phyloP scores from a whole-genome alignment of 331 rosid genomes.

The Arachis monticola region DNA sequence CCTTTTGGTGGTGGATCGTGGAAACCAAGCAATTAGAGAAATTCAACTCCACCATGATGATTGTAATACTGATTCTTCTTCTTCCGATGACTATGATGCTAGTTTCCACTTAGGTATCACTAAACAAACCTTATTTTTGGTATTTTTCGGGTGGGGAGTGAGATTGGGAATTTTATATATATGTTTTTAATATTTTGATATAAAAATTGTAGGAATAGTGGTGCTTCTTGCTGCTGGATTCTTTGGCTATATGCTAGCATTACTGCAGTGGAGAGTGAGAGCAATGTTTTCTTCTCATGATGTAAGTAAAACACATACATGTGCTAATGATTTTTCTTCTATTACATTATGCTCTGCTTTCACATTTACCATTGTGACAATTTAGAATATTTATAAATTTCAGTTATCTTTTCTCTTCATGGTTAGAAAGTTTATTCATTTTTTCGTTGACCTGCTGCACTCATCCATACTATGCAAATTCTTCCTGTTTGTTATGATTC shows the following conservation, averaged over 20 bases:
- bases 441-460: no score
- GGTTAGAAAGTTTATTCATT: background rate
- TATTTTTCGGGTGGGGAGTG: no score
- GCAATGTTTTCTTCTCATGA: slow-evolving; percentile 77
- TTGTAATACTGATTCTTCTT: slow-evolving; percentile 47
- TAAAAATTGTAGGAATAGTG: slow-evolving; percentile 64
- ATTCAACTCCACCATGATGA: slow-evolving; percentile 86
- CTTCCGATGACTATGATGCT: slow-evolving; percentile 46
- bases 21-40: slow-evolving; percentile 95
- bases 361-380: background rate
- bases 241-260: slow-evolving; percentile 90
- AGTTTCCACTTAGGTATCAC: slow-evolving; percentile 75
- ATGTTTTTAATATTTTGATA: background rate
- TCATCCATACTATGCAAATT: no score
- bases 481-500: no score
- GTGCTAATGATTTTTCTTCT: background rate
- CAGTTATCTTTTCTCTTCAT: background rate
- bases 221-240: slow-evolving; percentile 73
- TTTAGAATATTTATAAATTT: slow-evolving; percentile 9
- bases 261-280: slow-evolving; percentile 72
- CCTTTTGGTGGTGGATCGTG: slow-evolving; percentile 90
- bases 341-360: background rate
- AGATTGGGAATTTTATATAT: background rate
- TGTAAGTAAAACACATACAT: slow-evolving; percentile 43
- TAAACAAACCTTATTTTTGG: background rate